Base-by-base conservation (phyloP, 345 rosid genomes). In the Erucastrum elatum region DNA sequence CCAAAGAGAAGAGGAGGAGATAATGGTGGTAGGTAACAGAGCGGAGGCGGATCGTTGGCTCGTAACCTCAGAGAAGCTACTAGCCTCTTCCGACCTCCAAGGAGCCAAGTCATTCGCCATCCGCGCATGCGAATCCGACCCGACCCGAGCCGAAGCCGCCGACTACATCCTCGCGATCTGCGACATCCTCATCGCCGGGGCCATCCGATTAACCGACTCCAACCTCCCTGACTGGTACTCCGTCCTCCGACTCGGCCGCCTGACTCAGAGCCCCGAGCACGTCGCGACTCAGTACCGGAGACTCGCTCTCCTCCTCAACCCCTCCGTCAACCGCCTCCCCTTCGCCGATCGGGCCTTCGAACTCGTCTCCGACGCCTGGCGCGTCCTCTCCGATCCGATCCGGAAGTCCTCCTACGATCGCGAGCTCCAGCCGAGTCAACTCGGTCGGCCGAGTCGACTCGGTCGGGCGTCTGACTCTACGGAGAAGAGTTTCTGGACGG, bases 21-120 rank as follows among this genome's bases (percentile, higher is more conserved):
- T 62, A 80, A 46, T 80, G 83, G 68, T 80, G 83, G 68, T 29
- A 29, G 67, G 84, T 13, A 84, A 83, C 68, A 76, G 90, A 71
- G 85, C 80, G 69, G 97, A 91, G 70, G 98, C 94, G 17, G 90
- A 90, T 78, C 93, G 94, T 75, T 93, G 97, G 97, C 87, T 93
- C n/a, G 84, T 86, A 11, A 87, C 89, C 46, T 89, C 98, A 16
- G 97, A 90, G 86, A 95, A 93, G 88, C 94, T 93, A 3, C 74
- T 95, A 1, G 84, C 86, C 7, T 84, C 97, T 1, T 88, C 84
- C 34, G 99, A 95, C 72, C 85, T 91, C 53, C 92, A 89, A 17
- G 98, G 96, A 27, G 90, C 99, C 1, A 81, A 87, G 72, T 87
- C 84, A 29, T 93, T 93, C 72, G 99, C 99, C 84, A 86, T 86